Evolutionary conservation across 2,329 filamentous ascomycete genomes (phyloP), one percentile per base, ranked within the genome.

Genomic region (Fusarium tanahbumbuense): DNA sequence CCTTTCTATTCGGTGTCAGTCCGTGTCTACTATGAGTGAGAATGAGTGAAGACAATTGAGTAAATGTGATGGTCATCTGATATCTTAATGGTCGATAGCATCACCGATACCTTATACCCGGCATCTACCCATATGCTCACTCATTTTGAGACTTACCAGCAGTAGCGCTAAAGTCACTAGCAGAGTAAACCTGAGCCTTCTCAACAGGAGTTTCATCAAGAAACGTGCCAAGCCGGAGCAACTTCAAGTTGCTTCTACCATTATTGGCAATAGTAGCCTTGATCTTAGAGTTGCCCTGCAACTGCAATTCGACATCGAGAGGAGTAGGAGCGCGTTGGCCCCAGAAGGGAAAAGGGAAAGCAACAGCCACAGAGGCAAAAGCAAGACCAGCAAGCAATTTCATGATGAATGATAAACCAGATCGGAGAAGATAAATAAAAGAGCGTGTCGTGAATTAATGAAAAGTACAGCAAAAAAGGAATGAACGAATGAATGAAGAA

Each of bases 231-330:
- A 82, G 81, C 79, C 83, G 87, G 67, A 88, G 78, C 27, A 88
- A 74, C 76, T 86, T 86, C 67, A 88, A 75, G 60, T 80, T 80
- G 48, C 78, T 79, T 47, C 79, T 79, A 47, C 85, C 86, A 32
- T 79, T 85, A 81, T 88, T 88, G 69, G 83, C 87, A 63, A 88
- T 80, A 47, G 79, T 78, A 30, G 85, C 84, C 78, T 86, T 86
- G 69, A 88, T 81, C 56, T 80, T 81, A n/a, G 85, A 83, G 78
- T 88, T 87, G 61, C 83, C 83, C 23, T 81, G 76, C 71, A 83
- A 79, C 75, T 84, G 78, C 59, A 87, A 81, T 73, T 83, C 78
- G 64, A 85, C 82, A 22, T 82, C 78, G 52, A 85, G 76, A 56
- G 82, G 80, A 5, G 66, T 80, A 74, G 74, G 80, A 74, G 73